Evolutionary conservation across 805 yeast species (phyloP), one percentile per base, ranked within the genome.

Genomic region (Babjeviella inositovora): DNA sequence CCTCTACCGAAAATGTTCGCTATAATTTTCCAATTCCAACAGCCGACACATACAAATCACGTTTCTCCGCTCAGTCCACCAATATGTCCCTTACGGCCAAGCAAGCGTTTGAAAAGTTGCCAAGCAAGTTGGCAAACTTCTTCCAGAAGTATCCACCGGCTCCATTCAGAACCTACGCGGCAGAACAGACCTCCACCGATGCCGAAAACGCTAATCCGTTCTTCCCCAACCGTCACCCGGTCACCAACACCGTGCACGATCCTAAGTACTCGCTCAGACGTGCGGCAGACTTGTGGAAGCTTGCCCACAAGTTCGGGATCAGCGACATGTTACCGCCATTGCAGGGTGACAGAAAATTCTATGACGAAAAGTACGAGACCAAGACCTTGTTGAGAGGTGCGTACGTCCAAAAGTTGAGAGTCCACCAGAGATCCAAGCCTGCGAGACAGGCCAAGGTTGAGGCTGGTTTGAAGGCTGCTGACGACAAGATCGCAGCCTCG

Each of bases 191-290:
- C 2, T 51, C 66, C 14, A 70, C 79, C 12, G 53, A 50, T 23
- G 85, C 82, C 23, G 60, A 65, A 12, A 64, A 67, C 29, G 77
- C 84, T 35, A 85, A 85, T 47, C 96, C 96, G 25, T 85, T 85
- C 46, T 47, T 81, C 26, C 74, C 93, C 13, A 84, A 81, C 46
- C 75, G 64, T 39, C 84, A 84, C 45, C 82, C 92, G 11, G 65
- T 75, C 12, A 81, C 92, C 12, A 67, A 75, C n/a, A 58, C 52
- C 35, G 68, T 72, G 53, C 92, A 80, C 37, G 68, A 70, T 28
- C 80, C 96, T 13, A 60, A 69, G 34, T 79, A 67, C 48, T 79
- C 93, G 6, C 53, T 73, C 39, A 67, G 94, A 51, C 67, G 87
- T 38, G 84, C 80, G 39, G 69, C 85, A 11, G 93, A 74, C 32